Conservation (phyloP, 2,329 filamentous ascomycete species). For the Ascochyta viciae-villosae region DNA sequence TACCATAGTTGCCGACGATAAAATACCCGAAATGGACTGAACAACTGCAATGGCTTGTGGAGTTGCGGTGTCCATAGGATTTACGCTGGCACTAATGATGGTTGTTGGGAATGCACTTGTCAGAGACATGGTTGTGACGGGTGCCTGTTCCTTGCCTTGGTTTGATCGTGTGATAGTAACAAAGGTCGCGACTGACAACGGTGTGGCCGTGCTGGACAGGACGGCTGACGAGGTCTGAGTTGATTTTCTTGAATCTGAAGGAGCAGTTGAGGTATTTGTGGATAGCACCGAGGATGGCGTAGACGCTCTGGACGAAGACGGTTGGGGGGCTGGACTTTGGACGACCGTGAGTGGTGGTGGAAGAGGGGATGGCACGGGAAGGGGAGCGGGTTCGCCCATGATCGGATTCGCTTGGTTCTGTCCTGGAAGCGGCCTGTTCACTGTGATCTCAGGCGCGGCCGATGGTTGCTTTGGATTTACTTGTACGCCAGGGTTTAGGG, state of each 20-base stretch:
- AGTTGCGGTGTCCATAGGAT: neutral
- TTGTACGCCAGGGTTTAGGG: neutral
- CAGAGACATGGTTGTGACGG: neutral
- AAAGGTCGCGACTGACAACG: neutral
- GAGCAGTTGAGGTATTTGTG: neutral
- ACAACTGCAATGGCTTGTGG: neutral
- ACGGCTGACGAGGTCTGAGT: neutral
- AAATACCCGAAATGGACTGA: neutral
- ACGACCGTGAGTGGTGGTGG: neutral
- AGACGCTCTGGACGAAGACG: too few species aligned
- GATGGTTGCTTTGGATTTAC: neutral
- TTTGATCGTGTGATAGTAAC: constrained; percentile 7
- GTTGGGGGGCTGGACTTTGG: neutral
- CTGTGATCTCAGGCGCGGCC: neutral
- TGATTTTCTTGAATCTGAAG: neutral
- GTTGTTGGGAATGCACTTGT: neutral
- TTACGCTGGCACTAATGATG: neutral
- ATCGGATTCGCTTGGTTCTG: constrained; percentile 9
- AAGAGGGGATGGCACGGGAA: neutral
- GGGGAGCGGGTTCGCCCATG: neutral
- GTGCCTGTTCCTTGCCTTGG: neutral
- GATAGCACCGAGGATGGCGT: neutral
- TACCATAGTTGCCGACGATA: neutral
- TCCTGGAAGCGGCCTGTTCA: constrained; percentile 8
- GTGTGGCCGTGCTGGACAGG: neutral